A percentile compares a stretch with the other conserved stretches of the same genome.
phyloP scores from a whole-genome alignment of 2,329 filamentous ascomycete genomes.

The Cryphonectria japonica region DNA sequence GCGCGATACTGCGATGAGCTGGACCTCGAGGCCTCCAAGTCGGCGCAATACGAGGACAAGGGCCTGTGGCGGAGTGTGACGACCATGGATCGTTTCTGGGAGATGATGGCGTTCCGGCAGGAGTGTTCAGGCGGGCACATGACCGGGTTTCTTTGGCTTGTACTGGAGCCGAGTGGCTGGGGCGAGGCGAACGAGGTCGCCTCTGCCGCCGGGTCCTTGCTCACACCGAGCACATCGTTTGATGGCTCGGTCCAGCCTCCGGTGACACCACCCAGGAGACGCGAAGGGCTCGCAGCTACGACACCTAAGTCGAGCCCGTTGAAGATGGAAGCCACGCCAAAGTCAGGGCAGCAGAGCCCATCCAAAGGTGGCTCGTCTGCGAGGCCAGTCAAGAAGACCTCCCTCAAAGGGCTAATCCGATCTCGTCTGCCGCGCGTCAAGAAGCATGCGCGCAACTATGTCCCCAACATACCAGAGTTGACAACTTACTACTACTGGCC shows the following conservation, averaged over 20 bases:
- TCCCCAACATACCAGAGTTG: slow-evolving; percentile 52
- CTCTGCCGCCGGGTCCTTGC: slow-evolving; percentile 28
- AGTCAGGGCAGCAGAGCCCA: slow-evolving; percentile 32
- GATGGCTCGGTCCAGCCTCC: slow-evolving; percentile 31
- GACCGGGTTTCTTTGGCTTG: slow-evolving; percentile 93
- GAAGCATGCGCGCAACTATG: slow-evolving; percentile 55
- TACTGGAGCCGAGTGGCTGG: slow-evolving; percentile 64
- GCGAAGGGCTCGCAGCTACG: slow-evolving; percentile 27
- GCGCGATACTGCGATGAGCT: slow-evolving; percentile 85
- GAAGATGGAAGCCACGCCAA: slow-evolving; percentile 36
- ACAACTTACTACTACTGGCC: slow-evolving; percentile 72
- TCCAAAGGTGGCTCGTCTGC: slow-evolving; percentile 29
- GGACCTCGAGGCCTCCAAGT: slow-evolving; percentile 76
- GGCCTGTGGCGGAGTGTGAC: slow-evolving; percentile 84
- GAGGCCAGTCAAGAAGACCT: slow-evolving; percentile 51
- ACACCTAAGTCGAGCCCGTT: slow-evolving; percentile 35
- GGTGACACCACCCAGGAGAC: slow-evolving; percentile 40
- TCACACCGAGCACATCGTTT: slow-evolving; percentile 39
- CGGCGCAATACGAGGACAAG: slow-evolving; percentile 54
- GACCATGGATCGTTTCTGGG: slow-evolving; percentile 93
- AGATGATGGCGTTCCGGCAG: slow-evolving; percentile 95
- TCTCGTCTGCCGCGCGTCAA: slow-evolving; percentile 69
- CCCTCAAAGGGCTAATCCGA: slow-evolving; percentile 62
- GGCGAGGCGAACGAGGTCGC: slow-evolving; percentile 21
- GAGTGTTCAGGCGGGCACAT: slow-evolving; percentile 92